Conservation (phyloP, 2,329 filamentous ascomycete species). For the Cercospora canescens region DNA sequence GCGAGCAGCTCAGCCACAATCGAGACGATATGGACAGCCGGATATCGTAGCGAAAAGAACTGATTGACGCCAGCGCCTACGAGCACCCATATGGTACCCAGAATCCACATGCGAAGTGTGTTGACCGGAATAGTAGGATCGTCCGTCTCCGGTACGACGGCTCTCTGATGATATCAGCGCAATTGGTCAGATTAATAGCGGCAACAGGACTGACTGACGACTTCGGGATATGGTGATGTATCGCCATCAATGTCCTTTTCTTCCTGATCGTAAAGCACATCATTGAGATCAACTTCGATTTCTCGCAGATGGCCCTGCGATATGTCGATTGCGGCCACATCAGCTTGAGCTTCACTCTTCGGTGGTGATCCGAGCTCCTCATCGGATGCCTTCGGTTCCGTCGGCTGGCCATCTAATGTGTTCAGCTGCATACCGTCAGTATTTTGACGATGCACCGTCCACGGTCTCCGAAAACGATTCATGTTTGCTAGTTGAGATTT, state of each 20-base stretch:
- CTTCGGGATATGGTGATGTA: constrained; percentile 63
- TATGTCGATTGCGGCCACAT: constrained; percentile 21
- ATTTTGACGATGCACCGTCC: constrained; percentile 26
- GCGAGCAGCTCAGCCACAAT: constrained; percentile 84
- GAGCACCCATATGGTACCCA: constrained; percentile 48
- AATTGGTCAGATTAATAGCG: too few species aligned
- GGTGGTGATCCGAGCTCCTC: constrained; percentile 17
- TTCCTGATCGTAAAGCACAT: constrained; percentile 50
- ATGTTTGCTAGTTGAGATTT: constrained; percentile 10
- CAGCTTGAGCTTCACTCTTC: constrained; percentile 18
- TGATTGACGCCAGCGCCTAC: constrained; percentile 59
- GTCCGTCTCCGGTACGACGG: constrained; percentile 65
- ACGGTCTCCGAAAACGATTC: constrained; percentile 30
- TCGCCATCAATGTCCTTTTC: constrained; percentile 29
- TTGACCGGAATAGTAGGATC: constrained; percentile 63
- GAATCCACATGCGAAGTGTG: constrained; percentile 53
- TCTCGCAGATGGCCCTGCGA: constrained; percentile 32
- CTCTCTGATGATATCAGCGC: constrained; percentile 39
- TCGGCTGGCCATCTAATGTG: constrained; percentile 22
- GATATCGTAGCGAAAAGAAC: constrained; percentile 88
- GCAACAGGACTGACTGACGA: constrained; percentile 8
- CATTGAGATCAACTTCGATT: constrained; percentile 38
- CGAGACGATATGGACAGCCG: constrained; percentile 84
- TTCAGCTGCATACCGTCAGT: constrained; percentile 32
- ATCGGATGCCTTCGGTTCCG: constrained; percentile 11